Percentiles rank a stretch among this genome's conserved stretches.
These are phyloP conservation scores for Rhodomyrtus tomentosa DNA, from an alignment of 345 rosid genomes.

Conservation along the genomic window DNA sequence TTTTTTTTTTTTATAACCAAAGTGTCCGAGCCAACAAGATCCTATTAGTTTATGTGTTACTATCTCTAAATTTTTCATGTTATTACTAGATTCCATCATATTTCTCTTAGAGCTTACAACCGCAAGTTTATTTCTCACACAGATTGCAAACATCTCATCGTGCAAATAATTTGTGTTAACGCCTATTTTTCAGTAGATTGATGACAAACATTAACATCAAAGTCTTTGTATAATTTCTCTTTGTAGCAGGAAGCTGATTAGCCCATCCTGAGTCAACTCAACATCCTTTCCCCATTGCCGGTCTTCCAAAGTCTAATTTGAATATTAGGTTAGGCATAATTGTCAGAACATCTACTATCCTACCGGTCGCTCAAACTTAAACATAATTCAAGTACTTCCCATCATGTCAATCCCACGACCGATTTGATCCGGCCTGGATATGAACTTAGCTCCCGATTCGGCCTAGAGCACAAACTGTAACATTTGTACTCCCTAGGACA, in stretches of 20 bases:
- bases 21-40: no score
- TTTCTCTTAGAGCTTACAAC: neutral
- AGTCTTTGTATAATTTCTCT: neutral
- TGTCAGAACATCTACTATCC: neutral
- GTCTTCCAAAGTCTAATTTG: neutral
- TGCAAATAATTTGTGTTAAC: neutral
- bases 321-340: neutral
- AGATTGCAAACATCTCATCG: neutral
- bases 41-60: no score
- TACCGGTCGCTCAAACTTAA: neutral
- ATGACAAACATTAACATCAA: neutral
- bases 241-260: neutral
- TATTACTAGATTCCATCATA: neutral
- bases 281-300: neutral
- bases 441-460: neutral
- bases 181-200: neutral
- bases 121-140: neutral
- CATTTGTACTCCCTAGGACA: neutral
- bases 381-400: neutral
- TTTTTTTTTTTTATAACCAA: no score
- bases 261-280: neutral
- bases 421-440: neutral
- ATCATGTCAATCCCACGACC: neutral
- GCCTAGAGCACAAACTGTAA: neutral
- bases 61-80: neutral